These are phyloP conservation scores for Nectriaceae sp. DNA, from an alignment of 2,329 filamentous ascomycete species.

Conservation along the genomic window DNA sequence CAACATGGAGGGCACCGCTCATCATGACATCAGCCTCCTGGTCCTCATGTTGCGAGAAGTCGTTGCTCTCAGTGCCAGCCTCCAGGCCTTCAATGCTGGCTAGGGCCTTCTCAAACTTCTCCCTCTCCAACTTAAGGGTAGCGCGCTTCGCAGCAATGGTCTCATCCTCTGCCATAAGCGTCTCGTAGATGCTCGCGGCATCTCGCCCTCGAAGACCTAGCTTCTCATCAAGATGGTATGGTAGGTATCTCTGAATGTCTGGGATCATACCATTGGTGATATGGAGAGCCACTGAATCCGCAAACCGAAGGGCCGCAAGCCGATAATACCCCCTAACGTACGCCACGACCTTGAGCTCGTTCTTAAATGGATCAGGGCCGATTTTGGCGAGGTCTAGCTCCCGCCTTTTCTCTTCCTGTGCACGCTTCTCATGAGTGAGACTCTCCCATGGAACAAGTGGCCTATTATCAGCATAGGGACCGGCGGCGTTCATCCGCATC, in stretches of 20 bases:
- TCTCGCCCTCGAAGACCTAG: slow-evolving; percentile 41
- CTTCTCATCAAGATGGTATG: slow-evolving; percentile 44
- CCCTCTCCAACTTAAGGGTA: slow-evolving; percentile 43
- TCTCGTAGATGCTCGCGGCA: slow-evolving; percentile 36
- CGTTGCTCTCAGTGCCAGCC: slow-evolving; percentile 29
- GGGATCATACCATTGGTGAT: slow-evolving; percentile 53
- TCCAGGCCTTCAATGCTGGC: slow-evolving; percentile 48
- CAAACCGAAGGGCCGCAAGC: slow-evolving; percentile 64
- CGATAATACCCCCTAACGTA: slow-evolving; percentile 71
- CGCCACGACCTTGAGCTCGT: slow-evolving; percentile 63
- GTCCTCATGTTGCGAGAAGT: slow-evolving; percentile 17
- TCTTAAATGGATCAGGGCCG: slow-evolving; percentile 57
- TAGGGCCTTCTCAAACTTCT: slow-evolving; percentile 50
- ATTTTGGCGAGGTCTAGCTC: slow-evolving; percentile 48
- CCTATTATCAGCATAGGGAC: slow-evolving; percentile 26
- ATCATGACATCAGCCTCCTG: slow-evolving; percentile 16
- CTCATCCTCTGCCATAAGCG: slow-evolving; percentile 52
- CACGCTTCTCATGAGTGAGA: slow-evolving; percentile 51
- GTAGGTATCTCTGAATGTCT: slow-evolving; percentile 41
- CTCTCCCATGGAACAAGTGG: slow-evolving; percentile 42
- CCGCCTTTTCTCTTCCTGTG: slow-evolving; percentile 45
- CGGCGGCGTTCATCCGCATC: slow-evolving; percentile 46
- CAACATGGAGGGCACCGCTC: slow-evolving; percentile 22
- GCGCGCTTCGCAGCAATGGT: slow-evolving; percentile 43
- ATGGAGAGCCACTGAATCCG: slow-evolving; percentile 54